These are phyloP conservation scores for Blastobotrys buckinghamii DNA, from an alignment of 1,139 yeast genomes.

Conservation along the genomic window DNA sequence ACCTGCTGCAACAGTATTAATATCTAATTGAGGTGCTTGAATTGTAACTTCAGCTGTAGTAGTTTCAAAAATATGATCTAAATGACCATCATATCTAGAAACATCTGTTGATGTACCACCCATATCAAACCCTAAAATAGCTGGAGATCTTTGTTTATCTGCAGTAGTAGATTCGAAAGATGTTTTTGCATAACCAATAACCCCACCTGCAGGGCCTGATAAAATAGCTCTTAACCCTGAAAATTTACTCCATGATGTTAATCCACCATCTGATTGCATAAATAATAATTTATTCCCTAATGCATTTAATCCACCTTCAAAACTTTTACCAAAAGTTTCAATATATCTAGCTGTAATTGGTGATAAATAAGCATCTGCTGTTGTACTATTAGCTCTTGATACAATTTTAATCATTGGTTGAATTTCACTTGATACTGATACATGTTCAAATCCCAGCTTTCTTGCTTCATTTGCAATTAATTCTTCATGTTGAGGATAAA, in stretches of 20 bases:
- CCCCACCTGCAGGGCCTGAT: constrained; percentile 60
- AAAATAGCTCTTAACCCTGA: constrained; percentile 47
- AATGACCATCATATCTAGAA: constrained; percentile 43
- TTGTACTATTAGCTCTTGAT: constrained; percentile 65
- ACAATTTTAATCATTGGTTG: constrained; percentile 72
- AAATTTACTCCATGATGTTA: constrained; percentile 44
- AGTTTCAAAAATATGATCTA: constrained; percentile 50
- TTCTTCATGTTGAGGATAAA: constrained; percentile 60
- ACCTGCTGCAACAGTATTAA: constrained; percentile 56
- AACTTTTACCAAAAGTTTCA: constrained; percentile 54
- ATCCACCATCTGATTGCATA: constrained; percentile 58
- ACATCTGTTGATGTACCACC: constrained; percentile 60
- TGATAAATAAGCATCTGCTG: constrained; percentile 72
- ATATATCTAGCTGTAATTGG: constrained; percentile 64
- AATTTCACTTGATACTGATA: constrained; percentile 59
- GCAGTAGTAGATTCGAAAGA: constrained; percentile 35
- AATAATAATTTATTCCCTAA: constrained; percentile 43
- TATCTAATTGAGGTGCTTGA: constrained; percentile 53
- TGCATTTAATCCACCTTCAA: constrained; percentile 45
- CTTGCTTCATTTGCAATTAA: constrained; percentile 52
- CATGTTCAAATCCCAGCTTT: constrained; percentile 53
- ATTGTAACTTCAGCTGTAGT: constrained; percentile 50
- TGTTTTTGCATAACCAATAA: constrained; percentile 50
- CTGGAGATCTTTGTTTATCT: constrained; percentile 18
- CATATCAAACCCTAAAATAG: constrained; percentile 52